Conservation (phyloP, 371 early-diverging fungal genomes). For the Zopfochytrium polystomum region DNA sequence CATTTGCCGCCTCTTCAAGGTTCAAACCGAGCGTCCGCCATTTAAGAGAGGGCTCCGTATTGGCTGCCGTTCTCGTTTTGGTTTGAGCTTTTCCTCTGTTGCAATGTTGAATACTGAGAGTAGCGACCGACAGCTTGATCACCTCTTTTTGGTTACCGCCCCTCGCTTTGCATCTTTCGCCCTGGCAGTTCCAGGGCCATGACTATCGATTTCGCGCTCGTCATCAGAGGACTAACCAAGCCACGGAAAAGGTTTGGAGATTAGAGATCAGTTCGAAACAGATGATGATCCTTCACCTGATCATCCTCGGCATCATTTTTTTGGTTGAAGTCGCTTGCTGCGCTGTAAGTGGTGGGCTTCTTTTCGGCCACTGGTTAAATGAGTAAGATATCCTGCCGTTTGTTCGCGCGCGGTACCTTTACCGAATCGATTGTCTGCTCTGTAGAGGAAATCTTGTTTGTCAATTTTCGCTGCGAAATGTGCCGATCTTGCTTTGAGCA, state of each 20-base stretch:
- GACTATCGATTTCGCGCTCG: background rate
- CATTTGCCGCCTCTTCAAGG: conserved; percentile 17
- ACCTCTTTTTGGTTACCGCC: conserved; percentile 21
- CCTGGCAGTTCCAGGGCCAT: conserved; percentile 3
- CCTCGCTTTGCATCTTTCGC: conserved; percentile 16
- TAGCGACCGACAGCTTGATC: background rate
- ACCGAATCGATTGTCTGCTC: conserved; percentile 14
- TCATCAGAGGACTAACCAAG: background rate
- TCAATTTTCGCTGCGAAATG: conserved; percentile 47
- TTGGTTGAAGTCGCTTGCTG: conserved; percentile 4
- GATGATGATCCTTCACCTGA: conserved; percentile 6
- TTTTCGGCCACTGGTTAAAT: background rate
- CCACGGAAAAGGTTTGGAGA: background rate
- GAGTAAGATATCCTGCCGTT: background rate
- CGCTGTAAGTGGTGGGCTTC: background rate
- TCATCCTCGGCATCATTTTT: conserved; percentile 2
- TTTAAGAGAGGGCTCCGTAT: conserved; percentile 48
- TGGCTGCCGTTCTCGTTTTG: conserved; percentile 22
- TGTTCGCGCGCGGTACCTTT: background rate
- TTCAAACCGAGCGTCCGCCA: conserved; percentile 43
- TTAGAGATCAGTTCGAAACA: background rate
- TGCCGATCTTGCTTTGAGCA: conserved; percentile 34
- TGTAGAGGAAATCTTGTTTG: conserved; percentile 47
- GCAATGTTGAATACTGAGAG: background rate
- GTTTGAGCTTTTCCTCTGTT: conserved; percentile 22